Conservation (phyloP, 106 monocot species). For the Platanthera guangdongensis region DNA sequence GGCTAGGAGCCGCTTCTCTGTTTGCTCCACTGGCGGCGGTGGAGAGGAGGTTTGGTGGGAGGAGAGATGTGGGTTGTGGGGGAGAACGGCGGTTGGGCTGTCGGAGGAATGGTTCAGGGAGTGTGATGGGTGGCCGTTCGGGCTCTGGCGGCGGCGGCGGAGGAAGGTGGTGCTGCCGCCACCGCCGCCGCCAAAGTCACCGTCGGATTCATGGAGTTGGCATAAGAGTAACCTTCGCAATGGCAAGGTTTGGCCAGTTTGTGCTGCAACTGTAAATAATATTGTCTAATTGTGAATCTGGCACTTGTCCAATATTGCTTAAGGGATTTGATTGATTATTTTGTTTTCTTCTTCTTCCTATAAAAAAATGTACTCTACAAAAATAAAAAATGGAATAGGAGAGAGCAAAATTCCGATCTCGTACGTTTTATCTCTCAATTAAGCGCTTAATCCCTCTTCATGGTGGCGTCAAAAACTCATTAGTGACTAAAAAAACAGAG, state of each 20-base stretch:
- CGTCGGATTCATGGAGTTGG: conserved; percentile 73
- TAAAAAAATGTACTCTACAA: no score
- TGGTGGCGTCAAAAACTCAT: no score
- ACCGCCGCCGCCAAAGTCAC: conserved; percentile 61
- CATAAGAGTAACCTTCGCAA: conserved; percentile 20
- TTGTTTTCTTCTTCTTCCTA: no score
- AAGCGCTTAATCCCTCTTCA: no score
- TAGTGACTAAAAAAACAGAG: no score
- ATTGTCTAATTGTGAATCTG: no score
- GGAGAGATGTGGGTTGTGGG: neutral
- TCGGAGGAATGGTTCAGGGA: conserved; percentile 44
- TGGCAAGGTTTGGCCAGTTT: conserved; percentile 2
- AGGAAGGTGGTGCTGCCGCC: conserved; percentile 7
- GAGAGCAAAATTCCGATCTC: no score
- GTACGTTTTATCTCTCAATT: no score
- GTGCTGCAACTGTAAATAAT: neutral
- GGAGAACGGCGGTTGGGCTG: conserved; percentile 1
- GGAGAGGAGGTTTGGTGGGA: neutral
- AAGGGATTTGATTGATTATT: no score
- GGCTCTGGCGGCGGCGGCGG: conserved; percentile 35
- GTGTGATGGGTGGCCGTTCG: conserved; percentile 86
- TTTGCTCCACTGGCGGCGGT: conserved; percentile 23
- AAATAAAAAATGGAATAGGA: no score
- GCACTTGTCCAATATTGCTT: no score
- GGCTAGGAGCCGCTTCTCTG: conserved; percentile 52